Evolutionary conservation across 768 basidiomycete species (phyloP).

Genomic region (Pleurotus platypus): DNA sequence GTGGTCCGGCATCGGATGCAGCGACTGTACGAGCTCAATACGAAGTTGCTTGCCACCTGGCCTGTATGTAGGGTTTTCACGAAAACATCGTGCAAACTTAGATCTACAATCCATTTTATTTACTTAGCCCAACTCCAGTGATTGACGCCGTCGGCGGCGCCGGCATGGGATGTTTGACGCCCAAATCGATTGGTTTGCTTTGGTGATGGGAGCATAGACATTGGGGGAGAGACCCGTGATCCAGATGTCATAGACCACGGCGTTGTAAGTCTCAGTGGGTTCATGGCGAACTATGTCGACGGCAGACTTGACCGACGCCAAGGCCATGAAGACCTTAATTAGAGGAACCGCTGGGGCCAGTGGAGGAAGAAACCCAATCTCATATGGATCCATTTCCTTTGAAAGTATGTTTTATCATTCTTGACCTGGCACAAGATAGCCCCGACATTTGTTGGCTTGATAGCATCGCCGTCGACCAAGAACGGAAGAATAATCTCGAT

Average conservation of each 20-base stretch:
- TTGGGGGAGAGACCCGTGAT: constrained; percentile 13
- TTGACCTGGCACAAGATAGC: constrained; percentile 22
- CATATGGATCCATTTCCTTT: constrained; percentile 20
- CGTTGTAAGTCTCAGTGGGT: background rate
- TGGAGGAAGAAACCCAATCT: constrained; percentile 13
- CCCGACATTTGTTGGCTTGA: constrained; percentile 15
- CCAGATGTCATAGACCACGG: constrained; percentile 15
- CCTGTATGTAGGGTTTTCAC: too few species aligned
- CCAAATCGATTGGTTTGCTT: background rate
- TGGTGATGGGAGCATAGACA: constrained; percentile 5
- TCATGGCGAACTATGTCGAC: background rate
- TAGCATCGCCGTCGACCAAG: constrained; percentile 4
- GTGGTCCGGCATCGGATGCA: too few species aligned
- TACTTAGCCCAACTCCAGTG: background rate
- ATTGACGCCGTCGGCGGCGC: background rate
- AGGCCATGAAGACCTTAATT: constrained; percentile 20
- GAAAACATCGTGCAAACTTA: too few species aligned
- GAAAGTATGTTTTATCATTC: constrained; percentile 20
- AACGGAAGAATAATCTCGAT: constrained; percentile 22
- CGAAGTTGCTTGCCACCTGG: too few species aligned
- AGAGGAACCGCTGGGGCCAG: constrained; percentile 12
- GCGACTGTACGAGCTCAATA: too few species aligned
- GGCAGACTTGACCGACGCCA: constrained; percentile 9
- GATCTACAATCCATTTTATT: too few species aligned
- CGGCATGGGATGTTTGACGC: background rate